These are phyloP conservation scores for Lenzites betulinus DNA, from an alignment of 768 basidiomycete genomes.

Conservation along the genomic window DNA sequence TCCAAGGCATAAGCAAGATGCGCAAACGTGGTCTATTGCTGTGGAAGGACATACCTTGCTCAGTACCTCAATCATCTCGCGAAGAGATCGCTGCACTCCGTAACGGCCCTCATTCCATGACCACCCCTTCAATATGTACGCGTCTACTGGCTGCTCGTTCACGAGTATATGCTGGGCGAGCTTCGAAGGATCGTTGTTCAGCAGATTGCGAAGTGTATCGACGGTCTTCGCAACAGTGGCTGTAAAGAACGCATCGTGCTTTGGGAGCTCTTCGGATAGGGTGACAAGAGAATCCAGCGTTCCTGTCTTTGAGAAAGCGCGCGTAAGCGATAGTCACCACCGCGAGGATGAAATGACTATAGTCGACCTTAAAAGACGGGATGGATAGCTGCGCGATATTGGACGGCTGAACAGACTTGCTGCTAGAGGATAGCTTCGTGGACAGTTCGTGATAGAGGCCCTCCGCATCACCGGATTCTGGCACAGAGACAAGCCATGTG, in stretches of 20 bases:
- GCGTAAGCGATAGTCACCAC: not conserved
- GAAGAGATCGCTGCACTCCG: constrained; percentile 76
- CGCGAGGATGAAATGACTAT: not conserved
- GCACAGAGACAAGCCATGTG: constrained; percentile 90
- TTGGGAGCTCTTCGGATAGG: constrained; percentile 91
- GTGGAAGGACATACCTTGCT: constrained; percentile 61
- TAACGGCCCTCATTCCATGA: constrained; percentile 94
- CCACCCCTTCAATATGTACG: constrained; percentile 82
- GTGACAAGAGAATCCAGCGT: constrained; percentile 88
- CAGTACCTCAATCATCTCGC: constrained; percentile 83
- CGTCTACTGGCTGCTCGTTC: constrained; percentile 77
- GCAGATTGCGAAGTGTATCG: constrained; percentile 87
- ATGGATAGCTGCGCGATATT: constrained; percentile 68
- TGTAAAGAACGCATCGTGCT: constrained; percentile 88
- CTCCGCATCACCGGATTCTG: constrained; percentile 84
- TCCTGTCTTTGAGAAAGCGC: constrained; percentile 63
- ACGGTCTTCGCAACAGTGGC: constrained; percentile 88
- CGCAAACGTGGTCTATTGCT: no score
- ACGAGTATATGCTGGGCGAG: constrained; percentile 75
- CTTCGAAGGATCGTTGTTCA: constrained; percentile 84
- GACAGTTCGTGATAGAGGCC: constrained; percentile 66
- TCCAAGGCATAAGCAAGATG: not conserved
- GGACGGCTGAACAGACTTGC: constrained; percentile 47
- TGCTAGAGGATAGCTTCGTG: constrained; percentile 60
- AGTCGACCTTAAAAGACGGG: constrained; percentile 85